Evolutionary conservation across 2,329 filamentous ascomycete genomes (phyloP).

Genomic region (Dactylellina leptospora): DNA sequence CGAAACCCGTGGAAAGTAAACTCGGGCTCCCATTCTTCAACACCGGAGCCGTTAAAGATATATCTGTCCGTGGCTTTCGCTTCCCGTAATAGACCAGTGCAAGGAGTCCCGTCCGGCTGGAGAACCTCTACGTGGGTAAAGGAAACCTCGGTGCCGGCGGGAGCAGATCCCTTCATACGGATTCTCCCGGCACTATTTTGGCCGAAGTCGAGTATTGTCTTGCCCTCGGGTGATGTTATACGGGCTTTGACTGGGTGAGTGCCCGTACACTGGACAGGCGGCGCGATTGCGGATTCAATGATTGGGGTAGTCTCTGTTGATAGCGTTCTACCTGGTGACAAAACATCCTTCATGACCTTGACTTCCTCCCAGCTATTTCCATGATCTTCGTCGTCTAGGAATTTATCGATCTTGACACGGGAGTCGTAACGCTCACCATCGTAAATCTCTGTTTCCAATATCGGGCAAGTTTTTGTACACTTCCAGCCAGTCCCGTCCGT

Average conservation of each 20-base stretch:
- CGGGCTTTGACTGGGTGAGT: constrained; percentile 8
- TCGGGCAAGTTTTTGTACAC: constrained; percentile 30
- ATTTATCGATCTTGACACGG: constrained; percentile 21
- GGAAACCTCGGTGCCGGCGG: constrained; percentile 21
- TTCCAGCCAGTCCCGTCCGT: constrained; percentile 34
- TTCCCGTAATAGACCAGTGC: constrained; percentile 32
- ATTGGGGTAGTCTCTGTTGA: not conserved
- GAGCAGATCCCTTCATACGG: constrained; percentile 23
- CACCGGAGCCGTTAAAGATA: constrained; percentile 35
- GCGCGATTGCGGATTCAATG: constrained; percentile 22
- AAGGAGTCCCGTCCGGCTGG: constrained; percentile 26
- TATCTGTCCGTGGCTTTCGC: constrained; percentile 43
- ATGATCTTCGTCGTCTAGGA: not conserved
- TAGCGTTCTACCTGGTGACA: too few relatives aligned
- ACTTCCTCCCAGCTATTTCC: constrained; percentile 22
- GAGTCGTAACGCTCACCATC: constrained; percentile 41
- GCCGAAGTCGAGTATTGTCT: constrained; percentile 41
- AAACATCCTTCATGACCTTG: constrained; percentile 22
- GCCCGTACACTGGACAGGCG: constrained; percentile 24
- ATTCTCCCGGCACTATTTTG: constrained; percentile 42
- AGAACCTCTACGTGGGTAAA: constrained; percentile 38
- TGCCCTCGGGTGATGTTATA: constrained; percentile 19
- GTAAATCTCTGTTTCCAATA: constrained; percentile 29
- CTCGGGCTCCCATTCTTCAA: constrained; percentile 61
- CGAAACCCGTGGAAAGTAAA: constrained; percentile 68